Conservation (phyloP, 2,329 filamentous ascomycete genomes). For the Ilyonectria mors-panacis region DNA sequence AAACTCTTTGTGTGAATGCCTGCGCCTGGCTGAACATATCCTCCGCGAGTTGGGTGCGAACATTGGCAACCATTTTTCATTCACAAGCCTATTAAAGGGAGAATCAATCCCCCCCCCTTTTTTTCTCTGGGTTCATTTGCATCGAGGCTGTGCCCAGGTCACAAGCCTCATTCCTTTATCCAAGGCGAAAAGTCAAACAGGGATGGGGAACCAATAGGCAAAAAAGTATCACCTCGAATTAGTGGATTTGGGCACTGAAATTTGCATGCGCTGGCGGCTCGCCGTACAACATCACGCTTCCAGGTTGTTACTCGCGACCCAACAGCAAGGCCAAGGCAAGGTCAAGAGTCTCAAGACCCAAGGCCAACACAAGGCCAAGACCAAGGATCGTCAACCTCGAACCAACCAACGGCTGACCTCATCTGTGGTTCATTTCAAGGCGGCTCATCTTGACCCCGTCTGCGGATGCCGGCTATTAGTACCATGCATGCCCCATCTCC, state of each 20-base stretch:
- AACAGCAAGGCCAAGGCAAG: conserved; percentile 6
- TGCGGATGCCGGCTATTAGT: neutral
- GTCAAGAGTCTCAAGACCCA: conserved; percentile 3
- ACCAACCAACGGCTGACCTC: conserved; percentile 6
- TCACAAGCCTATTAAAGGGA: neutral
- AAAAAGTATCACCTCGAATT: neutral
- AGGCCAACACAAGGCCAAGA: neutral
- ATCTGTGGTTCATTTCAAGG: neutral
- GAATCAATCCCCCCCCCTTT: neutral
- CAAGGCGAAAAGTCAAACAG: conserved; percentile 19
- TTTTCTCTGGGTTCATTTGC: conserved; percentile 21
- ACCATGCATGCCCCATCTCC: conserved; percentile 13
- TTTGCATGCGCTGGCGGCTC: conserved; percentile 23
- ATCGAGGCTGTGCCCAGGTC: conserved; percentile 30
- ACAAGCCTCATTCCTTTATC: conserved; percentile 33
- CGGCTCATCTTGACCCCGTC: conserved; percentile 8
- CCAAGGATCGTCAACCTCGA: neutral
- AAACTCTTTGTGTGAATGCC: neutral
- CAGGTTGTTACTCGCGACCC: conserved; percentile 4
- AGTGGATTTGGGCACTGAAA: conserved; percentile 12
- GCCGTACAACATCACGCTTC: conserved; percentile 7
- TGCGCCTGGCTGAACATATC: neutral
- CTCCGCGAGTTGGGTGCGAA: neutral
- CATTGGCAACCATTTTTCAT: neutral
- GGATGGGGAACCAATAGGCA: conserved; percentile 13